Base-by-base conservation (phyloP, 1,284 basidiomycete genomes). In the Trichosporon asahii region DNA sequence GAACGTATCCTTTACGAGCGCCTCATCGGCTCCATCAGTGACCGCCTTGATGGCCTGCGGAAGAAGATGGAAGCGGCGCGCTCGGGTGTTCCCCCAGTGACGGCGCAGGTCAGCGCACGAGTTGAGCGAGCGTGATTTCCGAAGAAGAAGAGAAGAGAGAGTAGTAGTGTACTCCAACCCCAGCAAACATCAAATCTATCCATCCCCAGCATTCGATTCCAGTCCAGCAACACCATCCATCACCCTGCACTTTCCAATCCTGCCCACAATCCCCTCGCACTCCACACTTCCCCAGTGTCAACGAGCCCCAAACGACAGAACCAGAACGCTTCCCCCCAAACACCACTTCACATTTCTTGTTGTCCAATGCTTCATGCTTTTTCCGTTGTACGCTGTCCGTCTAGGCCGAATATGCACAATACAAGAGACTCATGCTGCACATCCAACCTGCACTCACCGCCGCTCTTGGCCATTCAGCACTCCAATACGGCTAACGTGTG, bases 1-100 rank as follows among this genome's bases (percentile, higher is more conserved):
- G 94, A 96, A 79, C 87, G 89, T 40, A 86, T 86, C 29, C 92
- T 90, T 3, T 92, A 95, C 68, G 88, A 90, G 61, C 92, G 89
- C 23, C 93, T 73, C 18, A 71, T 71, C 53, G 49, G 65, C 11
- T 68, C 72, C 6, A 70, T 73, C 61, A 64, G 66, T n/a, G 70
- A 73, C 23, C 70, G 72, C 49, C 72, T 71, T 11, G 72, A 73
- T 14, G 72, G 72, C 61, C 68, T 73, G 29, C 70, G 72, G 6
- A 68, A 68, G 60, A 73, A 73, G 72, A 55, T 69, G n/a, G 70
- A 73, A 2, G 63, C 49, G 3, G 63, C 21, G n/a, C 49, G 64
- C 11, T 15, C 57, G 7, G 29, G 27, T 12, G 57, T 31, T 5
- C 3, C 6, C 15, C 55, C 15, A 3, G 15, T 18, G 55, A 31